Evolutionary conservation across 2,329 filamentous ascomycete species (phyloP).

Genomic region (Ceratocystiopsis minuta): DNA sequence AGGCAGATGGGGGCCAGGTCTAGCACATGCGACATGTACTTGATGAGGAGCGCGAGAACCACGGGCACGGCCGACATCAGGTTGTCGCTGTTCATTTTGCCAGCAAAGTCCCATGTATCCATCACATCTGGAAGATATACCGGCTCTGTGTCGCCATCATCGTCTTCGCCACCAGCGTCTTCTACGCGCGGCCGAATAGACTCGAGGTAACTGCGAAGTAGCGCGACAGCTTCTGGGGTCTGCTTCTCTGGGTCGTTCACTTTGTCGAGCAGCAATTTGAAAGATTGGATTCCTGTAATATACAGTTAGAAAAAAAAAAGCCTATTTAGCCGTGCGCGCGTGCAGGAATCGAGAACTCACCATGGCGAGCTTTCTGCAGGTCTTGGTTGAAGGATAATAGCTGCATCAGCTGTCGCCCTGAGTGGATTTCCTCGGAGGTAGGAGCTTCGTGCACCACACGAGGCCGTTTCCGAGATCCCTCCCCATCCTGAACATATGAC

Average conservation of each 20-base stretch:
- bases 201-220: constrained; percentile 53
- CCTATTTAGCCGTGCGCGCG: too few species aligned
- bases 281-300: constrained; percentile 30
- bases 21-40: constrained; percentile 54
- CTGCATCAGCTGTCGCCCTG: constrained; percentile 47
- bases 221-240: constrained; percentile 30
- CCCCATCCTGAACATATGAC: constrained; percentile 20
- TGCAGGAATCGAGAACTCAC: constrained; percentile 17
- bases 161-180: constrained; percentile 21
- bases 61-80: constrained; percentile 67
- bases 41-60: constrained; percentile 64
- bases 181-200: constrained; percentile 19
- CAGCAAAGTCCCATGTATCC: constrained; percentile 74
- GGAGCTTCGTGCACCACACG: constrained; percentile 38
- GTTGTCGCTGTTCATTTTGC: constrained; percentile 61
- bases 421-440: constrained; percentile 42
- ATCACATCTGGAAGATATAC: constrained; percentile 63
- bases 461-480: constrained; percentile 31
- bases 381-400: constrained; percentile 57
- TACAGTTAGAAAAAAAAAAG: not conserved
- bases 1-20: constrained; percentile 61
- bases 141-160: constrained; percentile 35
- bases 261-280: constrained; percentile 54
- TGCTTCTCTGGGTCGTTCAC: constrained; percentile 34
- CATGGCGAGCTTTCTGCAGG: constrained; percentile 46